Base-by-base conservation (phyloP, 2,329 filamentous ascomycete genomes). In the Parafenestella ontariensis region DNA sequence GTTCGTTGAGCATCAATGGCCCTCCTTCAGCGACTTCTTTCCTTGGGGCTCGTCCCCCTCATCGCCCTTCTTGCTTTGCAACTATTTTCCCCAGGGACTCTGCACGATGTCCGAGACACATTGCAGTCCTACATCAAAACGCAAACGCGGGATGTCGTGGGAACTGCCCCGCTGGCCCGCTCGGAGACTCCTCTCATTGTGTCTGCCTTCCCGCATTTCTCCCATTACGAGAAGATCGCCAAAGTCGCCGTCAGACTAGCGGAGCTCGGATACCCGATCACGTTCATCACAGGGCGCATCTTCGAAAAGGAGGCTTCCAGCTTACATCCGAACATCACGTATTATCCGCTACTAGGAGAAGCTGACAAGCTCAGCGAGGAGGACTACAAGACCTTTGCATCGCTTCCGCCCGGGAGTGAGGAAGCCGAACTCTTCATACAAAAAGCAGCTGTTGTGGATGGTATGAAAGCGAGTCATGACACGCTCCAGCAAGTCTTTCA, bases 251-350 rank as follows among this genome's bases (percentile, higher is more conserved):
- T 64, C 4, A 66, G 77, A 21, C 68, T 82, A 9, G 61, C 78
- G 11, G 58, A 65, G 10, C 66, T 73, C 5, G 80, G 79, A 3
- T 82, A 79, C 51, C 66, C 76, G 8, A 66, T 80, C 3, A 79
- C 75, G 2, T 78, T 81, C 58, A 72, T 82, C 17, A 71, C 72
- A 5, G 76, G 76, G 1, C 61, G 66, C 0, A 58, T 72, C 7
- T 81, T 77, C 60, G 64, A 76, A 41, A 55, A 66, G 2, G 52
- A 67, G 8, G 67, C 80, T 45, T 72, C 74, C 46, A 64, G 64
- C 2, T 45, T 65, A 1, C 62, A 65, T 44, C 71, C 73, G 3
- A 80, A 80, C 1, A 76, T 76, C 9, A 69, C 65, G 1, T 79
- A 76, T 53, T 62, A 78, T 20, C 59, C 72, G 0, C 59, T 75